Base-by-base conservation (phyloP, 805 yeast species). In the Torulaspora indica region DNA sequence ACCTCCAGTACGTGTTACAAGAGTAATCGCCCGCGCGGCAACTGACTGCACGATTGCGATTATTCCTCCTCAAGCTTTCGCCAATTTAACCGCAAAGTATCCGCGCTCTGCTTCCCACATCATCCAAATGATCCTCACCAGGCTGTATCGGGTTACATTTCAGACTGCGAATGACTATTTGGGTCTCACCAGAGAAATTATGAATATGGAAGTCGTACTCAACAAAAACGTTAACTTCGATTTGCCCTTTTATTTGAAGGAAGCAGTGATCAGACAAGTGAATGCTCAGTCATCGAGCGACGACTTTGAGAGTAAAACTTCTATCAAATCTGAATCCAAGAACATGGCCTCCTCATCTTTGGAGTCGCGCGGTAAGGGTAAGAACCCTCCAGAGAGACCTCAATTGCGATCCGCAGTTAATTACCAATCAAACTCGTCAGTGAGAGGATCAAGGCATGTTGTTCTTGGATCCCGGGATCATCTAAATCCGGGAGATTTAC, bases 71-170 rank as follows among this genome's bases (percentile, higher is more conserved):
- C 81, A 79, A 41, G 85, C 97, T 0, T 93, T 91, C 54, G 74
- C 77, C 43, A 71, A 84, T 42, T 74, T 91, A 31, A 82, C 85
- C 5, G 60, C 70, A 24, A 85, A 81, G 54, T 87, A 81, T 58
- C 98, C 98, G 5, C 78, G 85, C 50, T 86, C 96, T 0, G 83
- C 96, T 0, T 86, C 96, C 0, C 96, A 90, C 63, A 90, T 93
- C 24, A 91, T 91, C 10, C 96, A 95, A 55, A 89, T 91, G 78
- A 87, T 91, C 18, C 68, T 91, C 44, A 82, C 95, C 1, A 76
- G 95, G 49, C 72, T 93, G 42, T 87, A 88, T 60, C 77, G 95
- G 53, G 96, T 93, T 7, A 91, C 98, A 0, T 81, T 91, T 64
- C 90, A 86, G 58, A 86, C 97, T 0, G 86, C 93, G 8, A 93